Conservation (phyloP, 2,329 filamentous ascomycete species). For the Cladosporium sp. region DNA sequence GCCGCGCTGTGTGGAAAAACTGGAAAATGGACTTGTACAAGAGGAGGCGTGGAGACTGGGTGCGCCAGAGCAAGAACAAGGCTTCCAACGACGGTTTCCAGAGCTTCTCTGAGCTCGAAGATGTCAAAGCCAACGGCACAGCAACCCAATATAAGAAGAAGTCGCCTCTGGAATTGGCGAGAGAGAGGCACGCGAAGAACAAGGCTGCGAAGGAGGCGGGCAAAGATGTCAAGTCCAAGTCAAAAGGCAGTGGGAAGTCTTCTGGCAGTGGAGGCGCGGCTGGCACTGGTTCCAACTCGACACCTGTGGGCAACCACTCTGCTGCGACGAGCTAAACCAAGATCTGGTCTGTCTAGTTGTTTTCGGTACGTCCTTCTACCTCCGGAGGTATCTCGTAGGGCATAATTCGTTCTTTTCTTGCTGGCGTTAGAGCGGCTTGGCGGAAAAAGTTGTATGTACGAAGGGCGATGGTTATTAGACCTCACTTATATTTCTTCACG, state of each 20-base stretch:
- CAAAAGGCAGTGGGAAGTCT: slow-evolving; percentile 13
- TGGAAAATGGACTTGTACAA: slow-evolving; percentile 72
- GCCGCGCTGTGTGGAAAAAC: slow-evolving; percentile 67
- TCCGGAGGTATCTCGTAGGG: not conserved
- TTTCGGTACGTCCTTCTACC: not conserved
- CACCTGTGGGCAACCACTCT: not conserved
- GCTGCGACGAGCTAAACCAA: too few relatives aligned
- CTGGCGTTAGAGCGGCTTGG: slow-evolving; percentile 4
- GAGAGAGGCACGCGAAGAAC: slow-evolving; percentile 51
- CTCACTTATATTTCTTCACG: not conserved
- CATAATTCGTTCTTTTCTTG: not conserved
- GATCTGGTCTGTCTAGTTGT: too few relatives aligned
- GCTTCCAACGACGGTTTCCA: slow-evolving; percentile 50
- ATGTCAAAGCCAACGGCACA: slow-evolving; percentile 5
- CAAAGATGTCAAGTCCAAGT: slow-evolving; percentile 28
- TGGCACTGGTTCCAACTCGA: not conserved
- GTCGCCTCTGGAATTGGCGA: slow-evolving; percentile 54
- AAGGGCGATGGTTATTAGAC: not conserved
- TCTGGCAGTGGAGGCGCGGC: not conserved
- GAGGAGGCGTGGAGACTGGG: slow-evolving; percentile 60
- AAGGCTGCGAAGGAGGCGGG: slow-evolving; percentile 34
- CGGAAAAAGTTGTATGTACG: not conserved
- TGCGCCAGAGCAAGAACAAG: slow-evolving; percentile 53
- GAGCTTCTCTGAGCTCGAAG: slow-evolving; percentile 45
- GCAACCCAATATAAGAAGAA: slow-evolving; percentile 32